Base-by-base conservation (phyloP, 352 stramenopile genomes). In the Halophytophthora batemanensis region DNA sequence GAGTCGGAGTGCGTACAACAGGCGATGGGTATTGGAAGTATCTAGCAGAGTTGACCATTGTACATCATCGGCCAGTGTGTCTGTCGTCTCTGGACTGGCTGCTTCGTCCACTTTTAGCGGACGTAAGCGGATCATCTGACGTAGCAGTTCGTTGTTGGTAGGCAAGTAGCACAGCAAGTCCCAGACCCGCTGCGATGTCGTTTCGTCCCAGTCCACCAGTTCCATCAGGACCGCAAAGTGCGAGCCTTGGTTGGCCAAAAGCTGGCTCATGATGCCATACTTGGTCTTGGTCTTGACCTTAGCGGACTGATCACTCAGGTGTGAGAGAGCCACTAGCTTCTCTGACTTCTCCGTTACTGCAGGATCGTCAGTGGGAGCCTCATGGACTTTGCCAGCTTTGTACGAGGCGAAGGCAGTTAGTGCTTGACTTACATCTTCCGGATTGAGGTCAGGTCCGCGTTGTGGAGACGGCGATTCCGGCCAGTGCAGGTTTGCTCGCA, bases 161-260 rank as follows among this genome's bases (percentile, higher is more conserved):
- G 83, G 83, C 6, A 93, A 46, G 6, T 71, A 64, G 21, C 76
- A 90, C 7, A 93, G 55, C 19, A 93, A 49, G 29, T 89, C 79
- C 83, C 83, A 93, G 19, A 76, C 76, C 10, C 83, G 69, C 43
- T 83, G 69, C 0, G 74, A 81, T 0, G 71, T 90, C 0, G 61
- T 45, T 5, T 78, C 67, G 8, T 68, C 43, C 66, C 60, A 82
- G 12, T 82, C 72, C 0, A 89, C 67, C 10, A 93, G 51, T 13
- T 82, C 53, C n/a, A 90, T 65, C 14, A 93, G 53, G 17, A 66
- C 56, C 7, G 76, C 56, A 41, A 93, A 87, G 21, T 89, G 69
- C 3, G 50, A 18, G 7, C 41, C 56, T 59, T 81, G 63, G 28
- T 86, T 90, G 25, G 81, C 80, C 11, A 91, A 56, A 6, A 86